phyloP scores from a whole-genome alignment of 495 filamentous ascomycete species.

The Beverwykella pulmonaria region DNA sequence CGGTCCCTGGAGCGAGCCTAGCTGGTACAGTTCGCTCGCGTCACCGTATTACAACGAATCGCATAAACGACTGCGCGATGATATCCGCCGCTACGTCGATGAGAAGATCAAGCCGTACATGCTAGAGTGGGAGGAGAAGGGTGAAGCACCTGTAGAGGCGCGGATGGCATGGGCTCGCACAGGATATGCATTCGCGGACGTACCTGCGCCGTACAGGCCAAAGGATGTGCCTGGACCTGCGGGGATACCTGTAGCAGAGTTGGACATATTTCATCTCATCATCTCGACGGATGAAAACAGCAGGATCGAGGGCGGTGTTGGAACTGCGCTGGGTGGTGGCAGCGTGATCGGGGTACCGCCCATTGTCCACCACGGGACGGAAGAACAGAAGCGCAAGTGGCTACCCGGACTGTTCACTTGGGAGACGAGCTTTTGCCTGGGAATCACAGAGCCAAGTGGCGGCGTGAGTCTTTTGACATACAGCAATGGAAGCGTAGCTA shows the following conservation, averaged over 20 bases:
- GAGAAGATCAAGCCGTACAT: conserved; percentile 43
- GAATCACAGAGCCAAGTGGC: conserved; percentile 42
- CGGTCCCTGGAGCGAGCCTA: conserved; percentile 45
- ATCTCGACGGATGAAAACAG: conserved; percentile 44
- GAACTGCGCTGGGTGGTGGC: conserved; percentile 35
- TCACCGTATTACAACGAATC: conserved; percentile 48
- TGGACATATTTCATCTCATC: conserved; percentile 47
- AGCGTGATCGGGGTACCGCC: conserved; percentile 41
- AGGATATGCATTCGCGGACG: conserved; percentile 45
- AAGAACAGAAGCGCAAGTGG: conserved; percentile 40
- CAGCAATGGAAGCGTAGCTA: neutral
- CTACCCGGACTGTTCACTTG: conserved; percentile 41
- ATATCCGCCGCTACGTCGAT: conserved; percentile 42
- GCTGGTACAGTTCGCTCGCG: conserved; percentile 44
- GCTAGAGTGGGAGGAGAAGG: conserved; percentile 47
- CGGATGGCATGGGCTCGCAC: conserved; percentile 40
- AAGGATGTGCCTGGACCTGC: conserved; percentile 41
- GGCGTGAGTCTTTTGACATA: conserved; percentile 14
- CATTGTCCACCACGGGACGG: conserved; percentile 39
- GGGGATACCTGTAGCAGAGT: conserved; percentile 42
- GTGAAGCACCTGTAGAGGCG: conserved; percentile 41
- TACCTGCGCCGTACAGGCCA: conserved; percentile 43
- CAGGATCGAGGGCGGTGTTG: conserved; percentile 44
- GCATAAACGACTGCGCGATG: conserved; percentile 40
- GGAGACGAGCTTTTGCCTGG: conserved; percentile 42